Evolutionary conservation across 768 basidiomycete species (phyloP).

Genomic region (Porphyrellus cyaneotinctus): DNA sequence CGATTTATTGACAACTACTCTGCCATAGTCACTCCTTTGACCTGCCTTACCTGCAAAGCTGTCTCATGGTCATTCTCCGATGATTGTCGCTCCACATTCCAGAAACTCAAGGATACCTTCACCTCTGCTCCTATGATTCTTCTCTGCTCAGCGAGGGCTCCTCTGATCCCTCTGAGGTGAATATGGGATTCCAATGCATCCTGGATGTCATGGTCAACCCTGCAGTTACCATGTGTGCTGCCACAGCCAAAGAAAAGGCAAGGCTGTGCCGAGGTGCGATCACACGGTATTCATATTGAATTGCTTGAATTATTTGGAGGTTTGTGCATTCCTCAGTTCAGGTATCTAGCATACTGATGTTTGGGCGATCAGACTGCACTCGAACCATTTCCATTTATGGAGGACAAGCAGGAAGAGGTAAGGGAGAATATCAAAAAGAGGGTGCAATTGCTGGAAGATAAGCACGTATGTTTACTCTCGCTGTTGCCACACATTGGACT

Average conservation of each 20-base stretch:
- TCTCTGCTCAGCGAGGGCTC: conserved; percentile 63
- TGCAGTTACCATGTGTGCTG: conserved; percentile 67
- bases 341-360: conserved; percentile 1
- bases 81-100: no score
- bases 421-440: conserved; percentile 57
- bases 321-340: conserved; percentile 30
- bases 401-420: conserved; percentile 53
- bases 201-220: conserved; percentile 86
- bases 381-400: conserved; percentile 65
- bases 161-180: conserved; percentile 9
- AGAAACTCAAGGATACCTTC: no score
- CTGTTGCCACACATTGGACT: no score
- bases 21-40: no score
- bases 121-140: conserved; percentile 80
- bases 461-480: conserved; percentile 64
- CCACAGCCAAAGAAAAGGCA: conserved; percentile 63
- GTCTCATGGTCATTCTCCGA: no score
- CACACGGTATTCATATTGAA: conserved; percentile 80
- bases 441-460: conserved; percentile 63
- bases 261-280: conserved; percentile 67
- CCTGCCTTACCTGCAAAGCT: no score
- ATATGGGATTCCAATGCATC: conserved; percentile 38
- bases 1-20: no score
- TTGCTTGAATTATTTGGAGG: conserved; percentile 79
- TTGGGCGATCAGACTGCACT: conserved; percentile 49